A percentile compares a stretch with the other conserved stretches of the same genome.
These are phyloP conservation scores for Kregervanrija pseudodelftensis DNA, from an alignment of 805 yeast genomes.

Conservation along the genomic window DNA sequence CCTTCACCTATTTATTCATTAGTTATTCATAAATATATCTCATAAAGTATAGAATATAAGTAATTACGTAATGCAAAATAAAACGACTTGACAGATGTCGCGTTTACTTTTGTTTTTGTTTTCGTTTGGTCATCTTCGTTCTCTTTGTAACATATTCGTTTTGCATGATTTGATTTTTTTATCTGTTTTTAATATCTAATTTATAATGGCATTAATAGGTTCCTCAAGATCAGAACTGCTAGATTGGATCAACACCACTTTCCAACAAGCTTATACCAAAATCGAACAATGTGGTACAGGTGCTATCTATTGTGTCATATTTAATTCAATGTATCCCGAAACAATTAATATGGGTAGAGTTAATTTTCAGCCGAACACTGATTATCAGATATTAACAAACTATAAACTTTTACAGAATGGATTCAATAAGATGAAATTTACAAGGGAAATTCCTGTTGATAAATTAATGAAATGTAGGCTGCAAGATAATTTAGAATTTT, in stretches of 20 bases:
- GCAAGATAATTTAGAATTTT: slow-evolving; percentile 89
- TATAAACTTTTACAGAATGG: slow-evolving; percentile 80
- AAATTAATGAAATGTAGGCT: slow-evolving; percentile 76
- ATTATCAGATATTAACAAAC: slow-evolving; percentile 72
- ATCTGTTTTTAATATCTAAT: not conserved
- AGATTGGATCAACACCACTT: slow-evolving; percentile 73
- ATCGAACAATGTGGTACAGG: slow-evolving; percentile 96
- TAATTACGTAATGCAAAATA: no score
- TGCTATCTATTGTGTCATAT: slow-evolving; percentile 87
- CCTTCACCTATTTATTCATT: no score
- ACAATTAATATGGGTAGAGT: slow-evolving; percentile 69
- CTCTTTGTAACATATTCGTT: no score
- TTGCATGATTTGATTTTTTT: not conserved
- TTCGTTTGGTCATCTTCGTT: no score
- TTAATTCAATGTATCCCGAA: slow-evolving; percentile 79
- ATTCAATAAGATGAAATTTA: slow-evolving; percentile 65
- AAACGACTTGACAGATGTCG: no score
- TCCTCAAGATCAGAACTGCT: slow-evolving; percentile 81
- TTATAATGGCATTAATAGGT: slow-evolving; percentile 32
- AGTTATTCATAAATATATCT: no score
- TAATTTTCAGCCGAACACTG: slow-evolving; percentile 60
- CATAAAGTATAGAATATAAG: no score
- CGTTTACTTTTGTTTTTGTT: no score
- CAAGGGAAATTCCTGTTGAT: slow-evolving; percentile 74
- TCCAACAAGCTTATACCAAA: slow-evolving; percentile 58